Evolutionary conservation across 306 rosid genomes (phyloP).

Genomic region (Amphicarpaea edgeworthii): DNA sequence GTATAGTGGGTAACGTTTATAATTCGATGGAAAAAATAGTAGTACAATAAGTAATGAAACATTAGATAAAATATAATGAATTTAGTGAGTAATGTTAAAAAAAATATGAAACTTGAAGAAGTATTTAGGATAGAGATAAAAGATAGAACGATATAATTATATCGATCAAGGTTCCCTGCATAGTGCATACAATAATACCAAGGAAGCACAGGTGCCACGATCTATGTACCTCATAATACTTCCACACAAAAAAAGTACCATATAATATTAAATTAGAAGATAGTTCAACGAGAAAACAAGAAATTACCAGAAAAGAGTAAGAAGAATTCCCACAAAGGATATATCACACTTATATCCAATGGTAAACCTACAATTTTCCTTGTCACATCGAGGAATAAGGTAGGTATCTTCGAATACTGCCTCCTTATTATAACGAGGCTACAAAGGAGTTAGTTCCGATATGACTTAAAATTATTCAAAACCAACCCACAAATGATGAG

Average conservation of each 20-base stretch:
- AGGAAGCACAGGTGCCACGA: neutral
- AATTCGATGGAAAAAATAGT: no score
- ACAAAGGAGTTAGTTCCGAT: conserved; percentile 36
- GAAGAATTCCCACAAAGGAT: neutral
- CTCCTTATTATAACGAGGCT: neutral
- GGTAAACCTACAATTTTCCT: conserved; percentile 7
- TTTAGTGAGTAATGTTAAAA: no score
- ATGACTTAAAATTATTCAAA: neutral
- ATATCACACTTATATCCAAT: conserved; percentile 18
- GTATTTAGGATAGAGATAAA: no score
- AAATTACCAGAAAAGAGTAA: neutral
- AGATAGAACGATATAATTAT: neutral
- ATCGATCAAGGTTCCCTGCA: neutral
- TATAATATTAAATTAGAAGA: neutral
- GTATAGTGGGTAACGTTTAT: no score
- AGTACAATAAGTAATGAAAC: no score
- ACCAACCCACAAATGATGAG: neutral
- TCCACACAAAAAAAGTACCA: neutral
- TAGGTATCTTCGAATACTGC: conserved; percentile 6
- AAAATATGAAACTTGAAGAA: no score
- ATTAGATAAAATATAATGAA: no score
- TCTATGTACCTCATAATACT: neutral
- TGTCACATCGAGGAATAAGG: conserved; percentile 12
- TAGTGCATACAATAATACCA: neutral
- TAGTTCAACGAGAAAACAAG: neutral